phyloP scores from a whole-genome alignment of 2,329 filamentous ascomycete genomes.

The Sporothrix globosa region DNA sequence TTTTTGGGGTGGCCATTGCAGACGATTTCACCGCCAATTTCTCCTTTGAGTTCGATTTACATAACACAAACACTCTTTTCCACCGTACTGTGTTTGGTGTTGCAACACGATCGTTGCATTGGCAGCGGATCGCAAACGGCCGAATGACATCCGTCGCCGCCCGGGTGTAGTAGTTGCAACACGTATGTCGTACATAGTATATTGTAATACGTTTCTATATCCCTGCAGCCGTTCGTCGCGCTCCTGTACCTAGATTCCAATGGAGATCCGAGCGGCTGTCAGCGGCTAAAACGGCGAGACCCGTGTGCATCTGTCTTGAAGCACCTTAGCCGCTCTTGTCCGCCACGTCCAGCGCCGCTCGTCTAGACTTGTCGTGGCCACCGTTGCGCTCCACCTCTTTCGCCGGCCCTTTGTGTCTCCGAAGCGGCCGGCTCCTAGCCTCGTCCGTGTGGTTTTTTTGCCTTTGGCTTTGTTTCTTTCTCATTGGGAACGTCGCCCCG shows the following conservation, averaged over 20 bases:
- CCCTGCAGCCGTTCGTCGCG: no score
- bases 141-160: neutral
- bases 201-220: neutral
- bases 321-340: neutral
- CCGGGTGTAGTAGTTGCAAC: neutral
- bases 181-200: neutral
- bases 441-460: neutral
- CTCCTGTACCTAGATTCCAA: neutral
- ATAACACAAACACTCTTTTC: neutral
- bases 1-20: neutral
- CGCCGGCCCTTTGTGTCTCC: neutral
- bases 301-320: neutral
- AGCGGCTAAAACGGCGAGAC: neutral
- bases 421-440: slow-evolving; percentile 17
- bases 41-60: neutral
- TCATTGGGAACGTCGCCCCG: neutral
- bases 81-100: neutral
- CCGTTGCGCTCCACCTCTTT: neutral
- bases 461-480: neutral
- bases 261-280: no score
- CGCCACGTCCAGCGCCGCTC: neutral
- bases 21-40: neutral
- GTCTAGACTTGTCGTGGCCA: neutral
- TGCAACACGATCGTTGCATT: neutral
- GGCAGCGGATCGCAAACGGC: slow-evolving; percentile 15